These are phyloP conservation scores for Epichloe sibirici DNA, from an alignment of 2,329 filamentous ascomycete genomes.

Conservation along the genomic window DNA sequence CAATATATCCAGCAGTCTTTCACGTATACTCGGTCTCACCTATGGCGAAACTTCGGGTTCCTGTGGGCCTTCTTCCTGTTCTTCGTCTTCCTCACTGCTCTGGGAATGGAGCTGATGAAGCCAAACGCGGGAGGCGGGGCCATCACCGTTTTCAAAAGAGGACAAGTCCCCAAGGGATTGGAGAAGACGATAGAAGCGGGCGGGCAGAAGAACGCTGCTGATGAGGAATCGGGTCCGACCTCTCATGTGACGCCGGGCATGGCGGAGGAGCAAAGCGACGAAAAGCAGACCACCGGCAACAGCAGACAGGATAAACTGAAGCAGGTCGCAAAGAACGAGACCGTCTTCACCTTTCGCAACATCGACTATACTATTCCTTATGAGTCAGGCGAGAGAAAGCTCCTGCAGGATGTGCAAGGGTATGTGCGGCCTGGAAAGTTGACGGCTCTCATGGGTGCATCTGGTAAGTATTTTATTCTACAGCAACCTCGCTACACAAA, in stretches of 20 bases:
- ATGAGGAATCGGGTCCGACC: conserved; percentile 33
- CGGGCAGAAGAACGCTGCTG: conserved; percentile 31
- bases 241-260: conserved; percentile 52
- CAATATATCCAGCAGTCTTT: conserved; percentile 42
- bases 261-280: conserved; percentile 14
- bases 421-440: conserved; percentile 74
- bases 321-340: conserved; percentile 49
- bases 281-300: conserved; percentile 17
- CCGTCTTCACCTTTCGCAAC: conserved; percentile 40
- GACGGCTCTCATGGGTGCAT: conserved; percentile 62
- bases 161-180: conserved; percentile 46
- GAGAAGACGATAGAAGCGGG: conserved; percentile 44
- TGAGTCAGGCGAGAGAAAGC: conserved; percentile 53
- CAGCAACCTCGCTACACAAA: background rate
- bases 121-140: conserved; percentile 46
- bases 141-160: conserved; percentile 50
- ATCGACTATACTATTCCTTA: conserved; percentile 37
- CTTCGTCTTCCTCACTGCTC: conserved; percentile 59
- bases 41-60: conserved; percentile 70
- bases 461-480: conserved; percentile 18
- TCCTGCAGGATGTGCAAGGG: conserved; percentile 68
- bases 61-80: conserved; percentile 63
- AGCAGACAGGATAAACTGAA: conserved; percentile 19
- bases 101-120: conserved; percentile 56
- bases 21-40: conserved; percentile 41